These are phyloP conservation scores for Tricholomella constricta DNA, from an alignment of 768 basidiomycete species.

Conservation along the genomic window DNA sequence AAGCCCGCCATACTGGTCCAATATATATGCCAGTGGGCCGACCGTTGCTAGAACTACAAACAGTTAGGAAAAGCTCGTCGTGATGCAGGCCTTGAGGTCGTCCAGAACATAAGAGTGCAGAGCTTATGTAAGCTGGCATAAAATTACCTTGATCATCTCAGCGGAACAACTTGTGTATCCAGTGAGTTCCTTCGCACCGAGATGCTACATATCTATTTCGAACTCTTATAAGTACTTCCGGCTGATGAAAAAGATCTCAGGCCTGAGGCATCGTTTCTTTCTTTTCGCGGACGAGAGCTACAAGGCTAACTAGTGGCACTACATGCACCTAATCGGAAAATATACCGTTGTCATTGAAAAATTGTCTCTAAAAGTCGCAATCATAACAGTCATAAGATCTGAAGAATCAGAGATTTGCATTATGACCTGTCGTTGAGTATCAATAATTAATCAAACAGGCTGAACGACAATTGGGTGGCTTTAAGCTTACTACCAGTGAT, in stretches of 20 bases:
- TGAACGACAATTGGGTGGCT: not conserved
- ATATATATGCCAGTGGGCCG: constrained; percentile 4
- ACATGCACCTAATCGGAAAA: constrained; percentile 8
- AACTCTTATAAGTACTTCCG: too few relatives aligned
- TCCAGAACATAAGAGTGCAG: not conserved
- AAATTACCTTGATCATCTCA: too few relatives aligned
- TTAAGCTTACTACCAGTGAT: constrained; percentile 29
- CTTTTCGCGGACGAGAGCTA: too few relatives aligned
- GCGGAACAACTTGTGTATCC: too few relatives aligned
- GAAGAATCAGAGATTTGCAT: not conserved
- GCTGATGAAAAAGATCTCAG: too few relatives aligned
- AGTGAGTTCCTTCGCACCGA: too few relatives aligned
- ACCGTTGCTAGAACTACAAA: constrained; percentile 8
- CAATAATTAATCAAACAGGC: too few relatives aligned
- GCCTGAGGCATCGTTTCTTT: too few relatives aligned
- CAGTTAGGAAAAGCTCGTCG: not conserved
- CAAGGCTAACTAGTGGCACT: too few relatives aligned
- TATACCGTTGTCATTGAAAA: constrained; percentile 6
- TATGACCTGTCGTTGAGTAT: too few relatives aligned
- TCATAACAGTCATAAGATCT: not conserved
- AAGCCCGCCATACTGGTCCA: constrained; percentile 51
- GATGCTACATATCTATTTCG: too few relatives aligned
- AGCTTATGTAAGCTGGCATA: not conserved
- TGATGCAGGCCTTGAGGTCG: constrained; percentile 3
- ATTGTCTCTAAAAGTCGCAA: not conserved